These are phyloP conservation scores for Ophiostoma perfectum DNA, from an alignment of 2,329 filamentous ascomycete species.

Conservation along the genomic window DNA sequence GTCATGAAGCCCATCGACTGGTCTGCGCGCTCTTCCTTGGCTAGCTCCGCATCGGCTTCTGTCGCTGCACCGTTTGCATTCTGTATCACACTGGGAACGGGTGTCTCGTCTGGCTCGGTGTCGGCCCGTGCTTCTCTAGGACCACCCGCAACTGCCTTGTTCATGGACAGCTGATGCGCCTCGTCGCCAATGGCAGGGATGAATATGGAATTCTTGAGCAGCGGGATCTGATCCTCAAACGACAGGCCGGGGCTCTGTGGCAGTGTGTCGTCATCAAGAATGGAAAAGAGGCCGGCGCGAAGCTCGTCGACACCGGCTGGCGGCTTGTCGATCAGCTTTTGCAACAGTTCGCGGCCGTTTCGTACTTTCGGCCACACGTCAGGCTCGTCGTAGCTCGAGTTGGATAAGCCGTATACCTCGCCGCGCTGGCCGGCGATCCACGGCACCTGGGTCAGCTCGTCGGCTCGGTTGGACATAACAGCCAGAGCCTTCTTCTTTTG, in stretches of 20 bases:
- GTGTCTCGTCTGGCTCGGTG: slow-evolving; percentile 34
- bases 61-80: neutral
- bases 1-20: slow-evolving; percentile 44
- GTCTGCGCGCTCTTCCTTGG: slow-evolving; percentile 36
- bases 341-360: slow-evolving; percentile 45
- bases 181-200: slow-evolving; percentile 51
- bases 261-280: slow-evolving; percentile 55
- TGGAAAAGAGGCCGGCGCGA: slow-evolving; percentile 45
- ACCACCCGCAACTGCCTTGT: slow-evolving; percentile 28
- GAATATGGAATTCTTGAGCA: slow-evolving; percentile 57
- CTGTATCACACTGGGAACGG: slow-evolving; percentile 24
- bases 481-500: slow-evolving; percentile 42
- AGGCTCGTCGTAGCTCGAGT: slow-evolving; percentile 51
- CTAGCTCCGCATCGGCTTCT: slow-evolving; percentile 34
- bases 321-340: slow-evolving; percentile 39
- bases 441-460: slow-evolving; percentile 49
- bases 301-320: slow-evolving; percentile 43
- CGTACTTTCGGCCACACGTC: slow-evolving; percentile 58
- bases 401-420: slow-evolving; percentile 56
- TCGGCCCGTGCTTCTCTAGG: slow-evolving; percentile 34
- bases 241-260: slow-evolving; percentile 39
- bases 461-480: slow-evolving; percentile 58
- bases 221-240: slow-evolving; percentile 50
- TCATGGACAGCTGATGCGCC: slow-evolving; percentile 33
- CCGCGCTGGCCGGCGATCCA: slow-evolving; percentile 49